Evolutionary conservation across 441 rosid genomes (phyloP), one percentile per base, ranked within the genome.

Genomic region (Adansonia grandidieri): DNA sequence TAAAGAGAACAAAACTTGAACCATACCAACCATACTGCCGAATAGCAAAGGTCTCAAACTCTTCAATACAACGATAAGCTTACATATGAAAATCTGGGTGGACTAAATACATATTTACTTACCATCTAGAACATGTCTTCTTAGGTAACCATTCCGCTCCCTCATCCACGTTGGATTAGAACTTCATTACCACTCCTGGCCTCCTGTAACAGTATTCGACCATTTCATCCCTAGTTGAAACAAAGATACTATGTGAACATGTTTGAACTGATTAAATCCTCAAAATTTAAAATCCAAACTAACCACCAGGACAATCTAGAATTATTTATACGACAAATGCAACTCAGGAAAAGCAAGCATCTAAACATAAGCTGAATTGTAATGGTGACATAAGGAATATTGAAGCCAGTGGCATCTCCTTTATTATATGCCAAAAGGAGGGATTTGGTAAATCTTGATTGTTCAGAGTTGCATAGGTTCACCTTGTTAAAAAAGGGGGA

Each of bases 211-310:
- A 40, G 28, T 32, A 15, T 42, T 14, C 0, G 28, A 50, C 51
- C 24, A 7, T 66, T 64, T 17, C 24, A 66, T 66, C 71, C 51
- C 28, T 66, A 19, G 24, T 40, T 66, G 71, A 40, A 40, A 65
- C 51, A 40, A 66, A n/a, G 51, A 65, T 65, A 2, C 9, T 5
- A 65, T n/a, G 48, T 40, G 70, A 65, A n/a, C 64, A 60, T 0
- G 64, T 60, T 20, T 57, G 24, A 17, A 57, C 24, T 57, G 62
- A 57, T 6, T 7, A 57, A 57, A 19, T 17, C 28, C 62, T 17
- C 32, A 57, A 57, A 6, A 17, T 17, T 57, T 54, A 57, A 17
- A 6, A 57, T 57, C 19, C 9, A 6, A 57, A 19, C 6, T 5
- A 56, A 56, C 20, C 4, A 15, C 8, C 6, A 54, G 58, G 19